A percentile compares a stretch with the other conserved stretches of the same genome.
Evolutionary conservation across 2,329 filamentous ascomycete genomes (phyloP).

Genomic region (Exophiala sp.): DNA sequence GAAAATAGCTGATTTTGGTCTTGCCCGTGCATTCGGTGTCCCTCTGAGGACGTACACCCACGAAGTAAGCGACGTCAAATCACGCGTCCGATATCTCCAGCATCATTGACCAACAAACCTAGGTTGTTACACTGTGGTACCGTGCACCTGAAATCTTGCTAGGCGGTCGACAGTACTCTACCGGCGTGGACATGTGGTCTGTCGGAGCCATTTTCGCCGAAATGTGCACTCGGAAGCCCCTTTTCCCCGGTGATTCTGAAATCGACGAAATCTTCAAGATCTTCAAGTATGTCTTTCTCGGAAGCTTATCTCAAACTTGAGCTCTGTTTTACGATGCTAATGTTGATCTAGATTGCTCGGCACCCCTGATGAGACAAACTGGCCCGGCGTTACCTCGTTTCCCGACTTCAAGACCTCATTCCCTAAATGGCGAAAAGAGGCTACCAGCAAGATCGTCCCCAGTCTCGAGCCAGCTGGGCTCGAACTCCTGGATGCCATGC

Average conservation of each 20-base stretch:
- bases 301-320: background rate
- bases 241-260: constrained; percentile 89
- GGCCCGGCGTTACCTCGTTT: constrained; percentile 92
- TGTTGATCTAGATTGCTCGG: constrained; percentile 62
- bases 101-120: constrained; percentile 2
- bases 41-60: constrained; percentile 89
- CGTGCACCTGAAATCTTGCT: constrained; percentile 85
- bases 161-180: constrained; percentile 87
- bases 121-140: constrained; percentile 52
- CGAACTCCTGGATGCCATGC: constrained; percentile 59
- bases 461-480: constrained; percentile 63
- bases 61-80: constrained; percentile 53
- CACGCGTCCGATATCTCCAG: background rate
- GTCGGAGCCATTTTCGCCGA: constrained; percentile 93
- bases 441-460: constrained; percentile 62
- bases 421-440: constrained; percentile 81
- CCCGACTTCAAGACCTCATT: constrained; percentile 91
- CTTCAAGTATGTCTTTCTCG: constrained; percentile 63
- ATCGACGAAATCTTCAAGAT: constrained; percentile 95
- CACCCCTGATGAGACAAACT: constrained; percentile 75
- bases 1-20: constrained; percentile 85
- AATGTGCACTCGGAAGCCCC: constrained; percentile 89
- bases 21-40: constrained; percentile 86
- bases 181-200: constrained; percentile 94
- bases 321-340: constrained; percentile 18